Base-by-base conservation (phyloP, 805 yeast genomes). In the Wilhelminamyces savonicus region DNA sequence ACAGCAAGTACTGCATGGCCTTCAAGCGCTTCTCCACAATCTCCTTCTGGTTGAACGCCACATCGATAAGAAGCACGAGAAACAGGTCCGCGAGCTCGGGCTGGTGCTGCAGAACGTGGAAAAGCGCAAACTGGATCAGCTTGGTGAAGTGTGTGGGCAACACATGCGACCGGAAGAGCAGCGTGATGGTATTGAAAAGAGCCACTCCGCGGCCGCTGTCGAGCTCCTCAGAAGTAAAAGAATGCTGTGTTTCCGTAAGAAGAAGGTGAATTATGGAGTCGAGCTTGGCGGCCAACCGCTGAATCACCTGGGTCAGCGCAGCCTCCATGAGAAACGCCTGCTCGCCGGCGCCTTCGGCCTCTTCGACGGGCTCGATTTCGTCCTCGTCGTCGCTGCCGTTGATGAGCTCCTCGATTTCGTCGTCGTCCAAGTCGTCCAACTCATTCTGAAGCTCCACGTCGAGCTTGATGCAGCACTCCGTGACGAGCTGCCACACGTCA, bases 361-460 rank as follows among this genome's bases (percentile, higher is more conserved):
- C 53, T 3, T 48, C 56, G 7, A 28, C 35, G 8, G 27, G 40
- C 4, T 34, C 44, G 12, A 26, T 41, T 16, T 34, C 43, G 8
- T 27, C 28, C 0, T 40, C 46, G 9, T 50, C 61, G 3, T 56
- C 67, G 7, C 61, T 74, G 4, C 62, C 67, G 34, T 59, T 58
- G 13, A 63, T 59, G 21, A 63, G 53, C 16, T 71, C 80, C 26
- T 78, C 76, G 32, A 75, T 82, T 32, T 59, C 62, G 21, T 63
- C 70, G 40, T 83, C 92, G 49, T 83, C 94, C 32, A 81, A 59
- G 41, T 84, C 95, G 44, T 87, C 95, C 34, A 85, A 59, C 44
- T 82, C 92, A 48, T 84, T 86, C 47, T 86, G 95, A 34, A 88
- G 65, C 54, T 87, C 97, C 4, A 88, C 96, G 56, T 90, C 98